Evolutionary conservation across 257 asterid genomes (phyloP), one percentile per base, ranked within the genome.

Genomic region (Vinca minor): DNA sequence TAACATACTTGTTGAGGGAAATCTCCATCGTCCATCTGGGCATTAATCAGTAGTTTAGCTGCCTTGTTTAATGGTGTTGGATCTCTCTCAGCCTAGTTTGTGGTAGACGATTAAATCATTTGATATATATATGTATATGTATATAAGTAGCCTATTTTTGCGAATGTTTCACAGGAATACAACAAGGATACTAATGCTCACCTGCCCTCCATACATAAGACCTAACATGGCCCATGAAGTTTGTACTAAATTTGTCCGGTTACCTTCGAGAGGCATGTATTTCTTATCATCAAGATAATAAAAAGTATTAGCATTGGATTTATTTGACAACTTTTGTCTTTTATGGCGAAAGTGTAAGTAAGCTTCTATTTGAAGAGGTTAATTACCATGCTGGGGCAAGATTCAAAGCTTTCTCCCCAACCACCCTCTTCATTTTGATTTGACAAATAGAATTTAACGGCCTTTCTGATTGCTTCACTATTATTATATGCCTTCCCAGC

Each of bases 161-260:
- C n/a, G n/a, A n/a, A n/a, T n/a, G n/a, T n/a, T n/a, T n/a, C n/a
- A n/a, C n/a, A 46, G 5, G 18, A 56, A 39, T 6, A 1, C 29
- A 4, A 41, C 4, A 4, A 36, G n/a, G 18, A 39, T 4, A 34
- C 9, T 20, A 18, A 35, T 28, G 34, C 75, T 39, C 32, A 88
- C 96, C 91, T 89, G 94, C 35, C 96, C 95, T 61, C 73, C 81
- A 18, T 74, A 71, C 84, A 86, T 78, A 18, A 89, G 87, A 18
- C 95, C 91, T 20, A 89, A 79, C 96, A 89, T 89, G 14, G 91
- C 96, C 95, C 95, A 86, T 10, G 95, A 81, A 35, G 96, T 86
- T 55, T 86, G 95, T 26, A 86, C 95, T 34, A 89, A 64, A 72
- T 89, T 89, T n/a, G 94, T 89, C 21, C 84, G 69, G 35, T 86